Conservation (phyloP, 345 rosid genomes). For the Erodium maritimum region DNA sequence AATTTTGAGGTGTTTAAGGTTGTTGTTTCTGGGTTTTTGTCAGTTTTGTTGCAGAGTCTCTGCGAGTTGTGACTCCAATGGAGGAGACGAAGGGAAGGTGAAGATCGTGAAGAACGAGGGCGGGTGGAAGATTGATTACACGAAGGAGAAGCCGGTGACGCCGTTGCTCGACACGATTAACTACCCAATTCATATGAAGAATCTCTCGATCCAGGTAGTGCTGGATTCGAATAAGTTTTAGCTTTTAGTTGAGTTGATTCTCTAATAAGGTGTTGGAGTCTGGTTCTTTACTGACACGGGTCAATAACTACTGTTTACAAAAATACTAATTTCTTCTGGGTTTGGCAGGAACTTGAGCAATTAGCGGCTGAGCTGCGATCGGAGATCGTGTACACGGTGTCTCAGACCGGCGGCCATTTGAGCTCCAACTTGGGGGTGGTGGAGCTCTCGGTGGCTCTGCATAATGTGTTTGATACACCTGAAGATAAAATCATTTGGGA, state of each 20-base stretch:
- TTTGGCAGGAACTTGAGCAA: constrained; percentile 50
- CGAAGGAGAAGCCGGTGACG: constrained; percentile 43
- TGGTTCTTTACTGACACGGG: too few species aligned
- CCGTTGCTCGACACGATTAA: constrained; percentile 65
- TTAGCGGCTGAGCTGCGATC: constrained; percentile 55
- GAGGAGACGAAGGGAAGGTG: constrained; percentile 23
- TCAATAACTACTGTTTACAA: too few species aligned
- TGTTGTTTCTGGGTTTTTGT: neutral
- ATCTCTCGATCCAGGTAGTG: constrained; percentile 40
- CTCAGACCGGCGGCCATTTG: constrained; percentile 59
- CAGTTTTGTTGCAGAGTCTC: constrained; percentile 36
- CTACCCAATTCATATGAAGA: constrained; percentile 69
- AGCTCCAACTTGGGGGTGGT: constrained; percentile 60
- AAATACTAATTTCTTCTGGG: neutral
- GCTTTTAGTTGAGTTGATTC: too few species aligned
- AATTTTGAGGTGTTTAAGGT: constrained; percentile 15
- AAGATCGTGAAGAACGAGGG: constrained; percentile 20
- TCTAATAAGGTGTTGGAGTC: too few species aligned
- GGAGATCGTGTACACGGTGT: constrained; percentile 41
- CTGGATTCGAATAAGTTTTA: neutral
- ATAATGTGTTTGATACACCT: constrained; percentile 51
- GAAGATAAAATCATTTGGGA: constrained; percentile 71
- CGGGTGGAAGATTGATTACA: constrained; percentile 33
- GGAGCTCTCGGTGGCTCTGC: constrained; percentile 51
- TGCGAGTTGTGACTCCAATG: constrained; percentile 19